Percentiles rank a stretch among this genome's conserved stretches.
These are phyloP conservation scores for Plasmodium falciparum DNA, from an alignment of 169 alveolate genomes.

Conservation along the genomic window DNA sequence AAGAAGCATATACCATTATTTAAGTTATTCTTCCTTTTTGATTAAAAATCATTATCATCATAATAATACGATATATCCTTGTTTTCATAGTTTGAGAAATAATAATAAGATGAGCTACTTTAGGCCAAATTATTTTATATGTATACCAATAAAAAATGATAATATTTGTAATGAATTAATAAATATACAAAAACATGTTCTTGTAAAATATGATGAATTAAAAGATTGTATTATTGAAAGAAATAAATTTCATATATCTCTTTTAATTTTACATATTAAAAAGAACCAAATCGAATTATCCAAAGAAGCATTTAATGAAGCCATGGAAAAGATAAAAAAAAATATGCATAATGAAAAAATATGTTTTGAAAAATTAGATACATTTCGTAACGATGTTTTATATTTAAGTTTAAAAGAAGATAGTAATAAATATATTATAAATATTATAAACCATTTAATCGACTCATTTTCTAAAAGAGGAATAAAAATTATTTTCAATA, in stretches of 20 bases:
- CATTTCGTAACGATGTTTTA: constrained; percentile 73
- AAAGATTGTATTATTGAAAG: constrained; percentile 57
- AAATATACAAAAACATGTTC: constrained; percentile 56
- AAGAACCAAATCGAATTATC: constrained; percentile 27
- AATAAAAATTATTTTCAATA: constrained; percentile 39
- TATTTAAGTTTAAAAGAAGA: constrained; percentile 39
- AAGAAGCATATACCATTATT: constrained; percentile 3
- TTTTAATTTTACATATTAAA: constrained; percentile 51
- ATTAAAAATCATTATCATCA: constrained; percentile 1
- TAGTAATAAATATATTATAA: constrained; percentile 19
- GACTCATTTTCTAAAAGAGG: constrained; percentile 35
- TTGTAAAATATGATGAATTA: constrained; percentile 28
- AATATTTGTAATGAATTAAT: constrained; percentile 31
- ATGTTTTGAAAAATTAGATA: constrained; percentile 26
- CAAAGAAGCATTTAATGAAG: constrained; percentile 66
- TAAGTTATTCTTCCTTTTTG: background rate
- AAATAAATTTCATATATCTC: constrained; percentile 69
- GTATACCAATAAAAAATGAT: constrained; percentile 39
- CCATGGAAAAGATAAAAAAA: constrained; percentile 34
- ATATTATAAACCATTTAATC: constrained; percentile 5
- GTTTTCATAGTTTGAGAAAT: background rate
- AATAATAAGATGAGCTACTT: constrained; percentile 29
- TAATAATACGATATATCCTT: background rate
- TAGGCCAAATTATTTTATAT: constrained; percentile 51
- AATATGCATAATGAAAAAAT: constrained; percentile 18